Percentiles rank a stretch among this genome's conserved stretches.
phyloP scores from a whole-genome alignment of 441 rosid species.

The Erysimum pusillum region DNA sequence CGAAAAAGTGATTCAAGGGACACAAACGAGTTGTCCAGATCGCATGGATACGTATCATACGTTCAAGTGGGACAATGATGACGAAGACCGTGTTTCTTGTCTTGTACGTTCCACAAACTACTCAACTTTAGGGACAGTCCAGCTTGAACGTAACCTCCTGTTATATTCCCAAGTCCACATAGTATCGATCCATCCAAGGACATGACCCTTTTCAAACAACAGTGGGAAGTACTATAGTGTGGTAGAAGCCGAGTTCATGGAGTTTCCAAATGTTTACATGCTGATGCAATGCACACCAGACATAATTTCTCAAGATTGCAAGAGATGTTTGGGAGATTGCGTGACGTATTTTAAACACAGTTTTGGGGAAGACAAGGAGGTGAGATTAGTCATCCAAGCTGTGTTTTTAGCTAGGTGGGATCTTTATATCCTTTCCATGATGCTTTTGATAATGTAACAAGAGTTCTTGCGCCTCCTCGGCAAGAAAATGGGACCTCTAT shows the following conservation, averaged over 20 bases:
- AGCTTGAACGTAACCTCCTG: neutral
- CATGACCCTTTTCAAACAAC: constrained; percentile 21
- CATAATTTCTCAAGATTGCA: constrained; percentile 26
- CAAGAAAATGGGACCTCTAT: neutral
- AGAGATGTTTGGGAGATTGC: constrained; percentile 31
- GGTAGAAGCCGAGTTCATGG: neutral
- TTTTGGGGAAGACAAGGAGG: constrained; percentile 42
- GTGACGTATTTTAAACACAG: neutral
- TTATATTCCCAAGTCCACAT: neutral
- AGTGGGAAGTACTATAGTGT: constrained; percentile 42
- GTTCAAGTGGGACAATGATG: neutral
- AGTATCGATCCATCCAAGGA: neutral
- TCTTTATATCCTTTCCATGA: constrained; percentile 37
- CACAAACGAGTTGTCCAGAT: constrained; percentile 15
- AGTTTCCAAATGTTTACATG: constrained; percentile 13
- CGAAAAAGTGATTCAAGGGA: neutral
- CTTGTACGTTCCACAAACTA: constrained; percentile 34
- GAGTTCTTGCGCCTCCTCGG: constrained; percentile 33
- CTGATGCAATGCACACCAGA: constrained; percentile 51
- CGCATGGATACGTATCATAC: constrained; percentile 27
- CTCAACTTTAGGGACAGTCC: constrained; percentile 27
- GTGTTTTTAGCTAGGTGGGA: constrained; percentile 49
- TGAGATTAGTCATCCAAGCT: constrained; percentile 1
- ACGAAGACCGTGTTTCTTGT: constrained; percentile 1
- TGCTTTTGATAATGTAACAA: neutral